Percentiles rank a stretch among this genome's conserved stretches.
These are phyloP conservation scores for Kingdonia uniflora DNA, from an alignment of 164 flowering plant genomes.

Conservation along the genomic window DNA sequence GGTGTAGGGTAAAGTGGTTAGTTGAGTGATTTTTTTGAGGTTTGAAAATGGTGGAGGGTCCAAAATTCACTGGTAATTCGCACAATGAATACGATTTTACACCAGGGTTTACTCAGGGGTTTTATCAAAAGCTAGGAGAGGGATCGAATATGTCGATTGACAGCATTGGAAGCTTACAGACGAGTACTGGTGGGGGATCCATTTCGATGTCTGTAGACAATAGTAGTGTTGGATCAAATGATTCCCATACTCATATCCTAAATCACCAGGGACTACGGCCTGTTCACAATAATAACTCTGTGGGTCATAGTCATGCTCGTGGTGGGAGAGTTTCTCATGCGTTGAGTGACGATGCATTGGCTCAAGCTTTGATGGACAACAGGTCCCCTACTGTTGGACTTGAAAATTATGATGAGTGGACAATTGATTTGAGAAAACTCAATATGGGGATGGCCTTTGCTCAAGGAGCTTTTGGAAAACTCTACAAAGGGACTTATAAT, in stretches of 20 bases:
- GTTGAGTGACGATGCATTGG: slow-evolving; percentile 30
- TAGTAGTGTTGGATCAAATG: slow-evolving; percentile 35
- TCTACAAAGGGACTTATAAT: slow-evolving; percentile 55
- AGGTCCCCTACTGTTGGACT: slow-evolving; percentile 49
- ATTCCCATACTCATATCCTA: slow-evolving; percentile 21
- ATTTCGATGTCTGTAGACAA: slow-evolving; percentile 28
- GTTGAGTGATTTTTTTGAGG: background rate
- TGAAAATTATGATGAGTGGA: slow-evolving; percentile 58
- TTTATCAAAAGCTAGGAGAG: slow-evolving; percentile 24
- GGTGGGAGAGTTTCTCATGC: slow-evolving; percentile 25
- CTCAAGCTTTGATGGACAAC: slow-evolving; percentile 54
- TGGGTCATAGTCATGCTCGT: slow-evolving; percentile 26
- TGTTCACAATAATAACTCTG: slow-evolving; percentile 17
- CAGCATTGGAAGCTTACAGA: slow-evolving; percentile 25
- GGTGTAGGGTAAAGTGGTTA: too few species aligned
- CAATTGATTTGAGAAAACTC: slow-evolving; percentile 59
- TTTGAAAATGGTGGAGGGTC: slow-evolving; percentile 30
- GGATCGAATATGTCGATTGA: slow-evolving; percentile 35
- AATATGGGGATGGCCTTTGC: slow-evolving; percentile 61
- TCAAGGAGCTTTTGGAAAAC: slow-evolving; percentile 65
- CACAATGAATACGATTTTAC: slow-evolving; percentile 22
- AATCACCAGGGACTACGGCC: slow-evolving; percentile 17
- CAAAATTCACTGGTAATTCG: slow-evolving; percentile 25
- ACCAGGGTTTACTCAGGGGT: slow-evolving; percentile 19
- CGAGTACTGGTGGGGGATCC: slow-evolving; percentile 25